Evolutionary conservation across 2,329 filamentous ascomycete species (phyloP).

Genomic region (Exutisphaerella laricina): DNA sequence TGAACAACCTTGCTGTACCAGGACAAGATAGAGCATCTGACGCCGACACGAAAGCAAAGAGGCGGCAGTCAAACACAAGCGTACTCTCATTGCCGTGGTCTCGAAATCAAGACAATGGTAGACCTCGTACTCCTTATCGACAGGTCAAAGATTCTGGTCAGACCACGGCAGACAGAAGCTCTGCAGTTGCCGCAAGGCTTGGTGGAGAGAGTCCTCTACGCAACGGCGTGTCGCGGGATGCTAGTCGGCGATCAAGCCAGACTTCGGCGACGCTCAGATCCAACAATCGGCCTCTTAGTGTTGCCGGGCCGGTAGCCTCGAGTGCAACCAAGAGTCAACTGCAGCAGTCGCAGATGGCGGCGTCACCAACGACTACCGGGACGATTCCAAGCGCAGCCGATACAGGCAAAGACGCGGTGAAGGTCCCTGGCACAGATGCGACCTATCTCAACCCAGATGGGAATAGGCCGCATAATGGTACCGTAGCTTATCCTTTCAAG

Average conservation of each 20-base stretch:
- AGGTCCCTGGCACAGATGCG: conserved; percentile 35
- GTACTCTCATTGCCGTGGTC: conserved; percentile 19
- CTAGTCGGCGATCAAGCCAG: conserved; percentile 19
- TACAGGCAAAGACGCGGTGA: conserved; percentile 18
- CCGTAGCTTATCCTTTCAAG: conserved; percentile 68
- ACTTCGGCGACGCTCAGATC: conserved; percentile 15
- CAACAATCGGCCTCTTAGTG: conserved; percentile 27
- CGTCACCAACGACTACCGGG: conserved; percentile 9
- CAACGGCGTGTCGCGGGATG: conserved; percentile 13
- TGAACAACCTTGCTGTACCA: conserved; percentile 12
- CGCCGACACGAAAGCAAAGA: conserved; percentile 13
- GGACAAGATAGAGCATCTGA: conserved; percentile 8
- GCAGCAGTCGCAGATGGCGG: conserved; percentile 7
- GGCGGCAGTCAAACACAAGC: conserved; percentile 21
- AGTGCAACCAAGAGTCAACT: conserved; percentile 6
- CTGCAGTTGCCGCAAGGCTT: conserved; percentile 7
- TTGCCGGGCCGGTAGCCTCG: conserved; percentile 14
- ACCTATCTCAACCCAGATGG: conserved; percentile 48
- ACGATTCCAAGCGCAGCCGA: conserved; percentile 15
- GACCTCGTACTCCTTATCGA: conserved; percentile 22
- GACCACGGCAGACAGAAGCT: conserved; percentile 10
- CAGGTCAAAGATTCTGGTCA: conserved; percentile 25
- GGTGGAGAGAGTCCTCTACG: conserved; percentile 5
- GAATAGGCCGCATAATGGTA: conserved; percentile 61
- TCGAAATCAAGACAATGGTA: conserved; percentile 10